phyloP scores from a whole-genome alignment of 441 rosid genomes.

The Croton setiger region DNA sequence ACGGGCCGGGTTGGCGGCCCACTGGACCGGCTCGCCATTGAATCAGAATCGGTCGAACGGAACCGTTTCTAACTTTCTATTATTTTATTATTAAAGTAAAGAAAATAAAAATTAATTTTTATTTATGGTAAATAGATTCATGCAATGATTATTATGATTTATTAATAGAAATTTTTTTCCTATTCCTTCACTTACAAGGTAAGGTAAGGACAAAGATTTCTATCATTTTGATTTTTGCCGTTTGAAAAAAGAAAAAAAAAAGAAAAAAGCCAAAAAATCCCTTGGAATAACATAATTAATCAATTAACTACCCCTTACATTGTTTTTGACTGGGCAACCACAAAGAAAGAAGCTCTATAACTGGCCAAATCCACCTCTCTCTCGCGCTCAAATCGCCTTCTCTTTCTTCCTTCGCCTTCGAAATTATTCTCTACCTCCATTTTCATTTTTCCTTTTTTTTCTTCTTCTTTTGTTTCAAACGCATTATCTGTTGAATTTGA shows the following conservation, averaged over 20 bases:
- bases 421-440: neutral
- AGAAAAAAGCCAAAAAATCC: neutral
- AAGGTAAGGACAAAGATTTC: neutral
- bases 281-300: neutral
- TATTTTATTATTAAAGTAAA: too few relatives aligned
- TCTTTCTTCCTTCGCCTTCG: constrained; percentile 30
- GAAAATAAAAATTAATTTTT: too few relatives aligned
- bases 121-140: too few relatives aligned
- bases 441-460: constrained; percentile 18
- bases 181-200: constrained; percentile 9
- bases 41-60: too few relatives aligned
- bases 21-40: too few relatives aligned
- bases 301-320: constrained; percentile 12
- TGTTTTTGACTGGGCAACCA: constrained; percentile 37
- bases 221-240: too few relatives aligned
- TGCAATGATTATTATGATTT: neutral
- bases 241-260: neutral
- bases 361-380: constrained; percentile 35
- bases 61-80: too few relatives aligned
- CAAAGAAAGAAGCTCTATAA: constrained; percentile 12
- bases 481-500: neutral
- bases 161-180: neutral
- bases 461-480: neutral
- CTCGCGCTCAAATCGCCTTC: constrained; percentile 43
- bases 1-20: too few relatives aligned